Conservation (phyloP, 371 early-diverging fungal genomes). For the Chytridium lagenaria region DNA sequence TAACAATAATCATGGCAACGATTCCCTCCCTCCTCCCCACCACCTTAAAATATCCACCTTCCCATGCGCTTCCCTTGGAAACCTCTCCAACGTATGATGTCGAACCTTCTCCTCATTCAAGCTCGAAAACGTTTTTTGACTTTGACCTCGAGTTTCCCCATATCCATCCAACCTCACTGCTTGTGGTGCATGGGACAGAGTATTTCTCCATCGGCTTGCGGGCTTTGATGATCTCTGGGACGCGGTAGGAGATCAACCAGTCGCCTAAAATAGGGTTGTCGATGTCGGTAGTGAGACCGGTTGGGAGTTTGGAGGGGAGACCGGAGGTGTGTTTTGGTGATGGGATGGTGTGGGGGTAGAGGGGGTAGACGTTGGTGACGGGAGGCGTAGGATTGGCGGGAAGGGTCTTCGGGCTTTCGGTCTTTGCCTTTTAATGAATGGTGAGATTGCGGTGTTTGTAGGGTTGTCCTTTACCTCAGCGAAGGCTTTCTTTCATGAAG, state of each 20-base stretch:
- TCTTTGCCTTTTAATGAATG: background rate
- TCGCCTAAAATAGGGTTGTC: slow-evolving; percentile 44
- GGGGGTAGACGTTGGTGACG: slow-evolving; percentile 22
- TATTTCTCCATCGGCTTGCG: slow-evolving; percentile 53
- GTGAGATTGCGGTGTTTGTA: background rate
- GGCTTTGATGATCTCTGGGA: slow-evolving; percentile 45
- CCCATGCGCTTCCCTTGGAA: slow-evolving; percentile 50
- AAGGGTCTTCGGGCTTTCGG: background rate
- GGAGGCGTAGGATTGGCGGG: background rate
- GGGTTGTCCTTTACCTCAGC: slow-evolving; percentile 25
- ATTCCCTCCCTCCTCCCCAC: slow-evolving; percentile 51
- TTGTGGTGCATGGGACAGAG: slow-evolving; percentile 51
- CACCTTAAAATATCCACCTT: slow-evolving; percentile 52
- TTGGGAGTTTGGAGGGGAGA: slow-evolving; percentile 53
- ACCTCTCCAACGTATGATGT: slow-evolving; percentile 49
- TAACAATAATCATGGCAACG: slow-evolving; percentile 41
- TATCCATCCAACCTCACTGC: slow-evolving; percentile 53
- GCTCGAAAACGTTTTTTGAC: slow-evolving; percentile 8
- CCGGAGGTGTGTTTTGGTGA: slow-evolving; percentile 35
- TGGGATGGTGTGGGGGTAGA: slow-evolving; percentile 19
- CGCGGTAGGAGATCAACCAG: slow-evolving; percentile 46
- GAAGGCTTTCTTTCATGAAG: slow-evolving; percentile 52
- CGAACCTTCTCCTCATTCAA: slow-evolving; percentile 11
- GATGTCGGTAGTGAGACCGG: slow-evolving; percentile 40
- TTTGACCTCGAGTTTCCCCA: slow-evolving; percentile 40